These are phyloP conservation scores for Leishmania tropica DNA, from an alignment of 208 protist species.

Conservation along the genomic window DNA sequence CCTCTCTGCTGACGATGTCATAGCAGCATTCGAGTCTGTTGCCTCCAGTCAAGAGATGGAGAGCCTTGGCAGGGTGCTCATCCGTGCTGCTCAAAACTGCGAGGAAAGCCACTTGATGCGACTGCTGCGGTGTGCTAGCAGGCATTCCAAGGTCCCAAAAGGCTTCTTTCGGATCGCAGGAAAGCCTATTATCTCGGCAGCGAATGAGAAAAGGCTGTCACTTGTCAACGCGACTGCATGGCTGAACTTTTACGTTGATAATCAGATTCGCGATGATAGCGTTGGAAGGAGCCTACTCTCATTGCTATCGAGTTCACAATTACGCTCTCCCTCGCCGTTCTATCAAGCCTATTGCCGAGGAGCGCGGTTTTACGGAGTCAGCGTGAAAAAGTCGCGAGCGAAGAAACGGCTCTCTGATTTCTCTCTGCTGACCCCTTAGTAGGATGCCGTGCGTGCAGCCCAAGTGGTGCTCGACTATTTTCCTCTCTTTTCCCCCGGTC, in stretches of 20 bases:
- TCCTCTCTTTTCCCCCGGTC: conserved; percentile 10
- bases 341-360: conserved; percentile 23
- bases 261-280: conserved; percentile 66
- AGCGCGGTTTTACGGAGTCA: conserved; percentile 25
- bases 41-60: conserved; percentile 34
- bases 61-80: conserved; percentile 40
- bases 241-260: conserved; percentile 62
- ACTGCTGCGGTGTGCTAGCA: conserved; percentile 42
- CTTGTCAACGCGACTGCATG: conserved; percentile 58
- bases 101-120: conserved; percentile 67
- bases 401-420: neutral
- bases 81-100: conserved; percentile 26
- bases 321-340: neutral
- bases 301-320: neutral
- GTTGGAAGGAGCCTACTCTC: conserved; percentile 57
- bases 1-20: conserved; percentile 50
- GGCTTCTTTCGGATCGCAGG: conserved; percentile 65
- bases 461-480: neutral
- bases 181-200: conserved; percentile 36
- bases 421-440: neutral
- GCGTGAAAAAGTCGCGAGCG: conserved; percentile 4
- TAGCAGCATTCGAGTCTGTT: conserved; percentile 49
- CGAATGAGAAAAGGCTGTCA: conserved; percentile 33
- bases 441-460: neutral
- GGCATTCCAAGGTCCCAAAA: conserved; percentile 42